These are phyloP conservation scores for Cutaneotrichosporon spelunceum DNA, from an alignment of 1,284 basidiomycete genomes.

Conservation along the genomic window DNA sequence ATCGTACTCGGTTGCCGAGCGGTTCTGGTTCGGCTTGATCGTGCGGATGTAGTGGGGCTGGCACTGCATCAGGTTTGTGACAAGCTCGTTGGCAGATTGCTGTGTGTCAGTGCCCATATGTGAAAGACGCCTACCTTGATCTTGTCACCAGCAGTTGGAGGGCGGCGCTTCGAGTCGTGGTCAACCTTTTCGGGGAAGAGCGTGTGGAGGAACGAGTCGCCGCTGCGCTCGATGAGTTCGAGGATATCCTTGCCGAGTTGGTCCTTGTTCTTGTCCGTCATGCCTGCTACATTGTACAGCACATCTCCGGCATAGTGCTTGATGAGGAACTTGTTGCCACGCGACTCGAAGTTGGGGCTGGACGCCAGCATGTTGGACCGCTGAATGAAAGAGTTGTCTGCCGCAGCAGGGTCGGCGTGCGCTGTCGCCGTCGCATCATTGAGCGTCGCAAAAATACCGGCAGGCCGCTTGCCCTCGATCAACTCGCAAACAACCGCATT, in stretches of 20 bases:
- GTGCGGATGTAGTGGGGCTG: slow-evolving; percentile 99
- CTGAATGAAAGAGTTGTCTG: slow-evolving; percentile 96
- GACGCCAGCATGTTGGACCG: slow-evolving; percentile 74
- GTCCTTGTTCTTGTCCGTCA: slow-evolving; percentile 99
- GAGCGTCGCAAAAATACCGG: slow-evolving; percentile 94
- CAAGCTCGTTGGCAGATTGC: slow-evolving; percentile 86
- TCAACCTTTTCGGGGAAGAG: slow-evolving; percentile 95
- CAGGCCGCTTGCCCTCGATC: slow-evolving; percentile 93
- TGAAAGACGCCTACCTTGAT: slow-evolving; percentile 60
- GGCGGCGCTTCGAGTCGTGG: slow-evolving; percentile 94
- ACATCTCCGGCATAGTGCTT: slow-evolving; percentile 98
- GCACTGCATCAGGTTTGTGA: slow-evolving; percentile 92
- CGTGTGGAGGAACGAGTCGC: slow-evolving; percentile 78
- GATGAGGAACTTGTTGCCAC: slow-evolving; percentile 83
- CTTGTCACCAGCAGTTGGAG: slow-evolving; percentile 95
- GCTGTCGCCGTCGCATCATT: slow-evolving; percentile 99
- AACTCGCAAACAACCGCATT: slow-evolving; percentile 85
- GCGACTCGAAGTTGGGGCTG: slow-evolving; percentile 89
- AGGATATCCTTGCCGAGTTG: slow-evolving; percentile 90
- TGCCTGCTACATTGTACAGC: slow-evolving; percentile 93
- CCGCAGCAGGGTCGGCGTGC: slow-evolving; percentile 92
- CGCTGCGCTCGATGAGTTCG: slow-evolving; percentile 76
- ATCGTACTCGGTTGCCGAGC: slow-evolving; percentile 89
- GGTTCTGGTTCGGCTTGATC: slow-evolving; percentile 98
- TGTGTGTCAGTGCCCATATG: neutral